These are phyloP conservation scores for Hortaea werneckii DNA, from an alignment of 2,329 filamentous ascomycete species.

Conservation along the genomic window DNA sequence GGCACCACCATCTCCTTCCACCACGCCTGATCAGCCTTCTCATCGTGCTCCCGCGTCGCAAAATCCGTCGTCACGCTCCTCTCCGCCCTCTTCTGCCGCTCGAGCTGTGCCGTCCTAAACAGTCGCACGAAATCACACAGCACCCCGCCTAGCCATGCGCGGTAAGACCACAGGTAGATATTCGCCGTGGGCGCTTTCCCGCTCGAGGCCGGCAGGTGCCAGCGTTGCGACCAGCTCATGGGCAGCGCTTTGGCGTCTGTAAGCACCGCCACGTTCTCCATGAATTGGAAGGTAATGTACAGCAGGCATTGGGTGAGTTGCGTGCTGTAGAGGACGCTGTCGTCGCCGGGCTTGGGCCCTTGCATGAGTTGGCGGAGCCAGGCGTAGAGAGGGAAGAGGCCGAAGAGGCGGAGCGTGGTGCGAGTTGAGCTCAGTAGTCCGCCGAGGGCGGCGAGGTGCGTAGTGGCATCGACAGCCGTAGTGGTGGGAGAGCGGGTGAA, in stretches of 20 bases:
- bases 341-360: conserved; percentile 32
- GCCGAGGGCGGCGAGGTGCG: conserved; percentile 26
- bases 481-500: conserved; percentile 20
- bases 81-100: conserved; percentile 24
- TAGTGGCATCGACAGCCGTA: conserved; percentile 15
- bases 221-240: conserved; percentile 24
- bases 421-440: conserved; percentile 32
- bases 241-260: conserved; percentile 33
- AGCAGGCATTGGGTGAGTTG: conserved; percentile 31
- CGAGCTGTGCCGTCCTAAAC: conserved; percentile 32
- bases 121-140: conserved; percentile 35
- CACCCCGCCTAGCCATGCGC: conserved; percentile 34
- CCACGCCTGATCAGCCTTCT: conserved; percentile 33
- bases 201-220: conserved; percentile 21
- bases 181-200: conserved; percentile 26
- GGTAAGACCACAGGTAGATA: conserved; percentile 32
- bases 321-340: conserved; percentile 32
- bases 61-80: conserved; percentile 13
- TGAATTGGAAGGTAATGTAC: conserved; percentile 34
- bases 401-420: conserved; percentile 35
- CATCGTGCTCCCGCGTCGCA: conserved; percentile 25
- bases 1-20: conserved; percentile 34
- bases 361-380: conserved; percentile 32
- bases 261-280: conserved; percentile 35
- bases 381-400: conserved; percentile 35